Base-by-base conservation (phyloP, 2,329 filamentous ascomycete species). In the Basipetospora chlamydospora region DNA sequence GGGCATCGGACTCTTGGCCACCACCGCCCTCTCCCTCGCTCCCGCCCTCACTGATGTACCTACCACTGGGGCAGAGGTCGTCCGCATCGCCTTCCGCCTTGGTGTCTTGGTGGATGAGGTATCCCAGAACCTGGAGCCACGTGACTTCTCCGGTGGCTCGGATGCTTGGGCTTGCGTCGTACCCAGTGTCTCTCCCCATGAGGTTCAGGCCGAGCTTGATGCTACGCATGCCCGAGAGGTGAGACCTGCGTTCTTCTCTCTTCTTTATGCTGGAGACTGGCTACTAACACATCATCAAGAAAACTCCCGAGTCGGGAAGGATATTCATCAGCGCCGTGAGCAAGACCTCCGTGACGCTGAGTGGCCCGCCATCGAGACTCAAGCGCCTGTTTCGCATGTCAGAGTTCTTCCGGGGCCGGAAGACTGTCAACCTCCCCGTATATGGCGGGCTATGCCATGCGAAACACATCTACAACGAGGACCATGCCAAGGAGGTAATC, bases 1-100 rank as follows among this genome's bases (percentile, higher is more conserved):
- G 28, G 81, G 77, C 60, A 79, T 74, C 28, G 78, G 78, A 35
- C 62, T 79, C 16, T 70, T 82, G 46, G 76, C 77, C n/a, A 77
- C 73, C n/a, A 62, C 70, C 10, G 77, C 75, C 12, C 69, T 81
- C 39, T 70, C 76, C 10, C 74, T 70, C 16, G 67, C 77, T 22
- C 68, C 67, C 41, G 76, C 73, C 6, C 58, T 80, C 32, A 70
- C 69, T 13, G 64, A 72, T 32, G 58, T 83, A 25, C 60, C 80
- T 16, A 67, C 67, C 6, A 60, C 81, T 35, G 76, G 68, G 35
- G 65, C 77, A 12, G 70, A 80, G 50, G 64, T 71, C 18, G 72
- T 79, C 17, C 63, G 77, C 43, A 65, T 81, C 49, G 70, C 77
- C 30, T 83, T 82, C 59, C 66, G 76, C 42, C 66, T 67, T 12